Evolutionary conservation across 2,329 filamentous ascomycete genomes (phyloP), one percentile per base, ranked within the genome.

Genomic region (Ascosphaera apis): DNA sequence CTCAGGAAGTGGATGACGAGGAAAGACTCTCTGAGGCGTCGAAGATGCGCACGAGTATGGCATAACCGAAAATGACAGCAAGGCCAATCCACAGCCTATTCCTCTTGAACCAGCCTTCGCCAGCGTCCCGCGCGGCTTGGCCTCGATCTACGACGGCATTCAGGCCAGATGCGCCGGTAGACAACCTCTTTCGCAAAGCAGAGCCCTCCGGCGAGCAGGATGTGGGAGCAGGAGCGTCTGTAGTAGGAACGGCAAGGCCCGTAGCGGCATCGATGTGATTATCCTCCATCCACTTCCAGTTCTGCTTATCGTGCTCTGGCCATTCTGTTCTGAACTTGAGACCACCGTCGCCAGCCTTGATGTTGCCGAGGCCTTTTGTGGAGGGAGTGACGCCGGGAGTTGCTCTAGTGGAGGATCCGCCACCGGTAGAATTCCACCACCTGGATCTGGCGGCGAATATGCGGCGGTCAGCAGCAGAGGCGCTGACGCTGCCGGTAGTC

Each of bases 381-480:
- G 58, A 65, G 15, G 60, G 53, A 41, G 66, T 72, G 12, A 65
- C 54, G 3, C 62, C 62, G 1, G 59, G 51, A 2, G 62, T 54
- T 2, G 57, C 55, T 34, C 55, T 57, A 21, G 57, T 51, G 41
- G 75, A 69, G 2, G 76, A 78, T 5, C 86, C 86, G 36, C 82
- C 83, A 30, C 86, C 84, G 0, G 86, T 95, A 23, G 75, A 80
- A 58, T 98, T 98, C 84, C 84, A 95, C 88, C 88, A 98, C 37
- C 80, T 65, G 12, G 81, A 80, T 42, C 79, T 68, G 16, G 67
- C 65, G 0, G 88, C 83, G 35, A 83, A 71, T 47, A 76, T 68
- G 53, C 72, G 76, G 41, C 86, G 71, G 61, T 95, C 84, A 3
- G 68, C 62, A 35, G 80, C 69, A 0, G 71, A 76, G 13, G 75